A percentile compares a stretch with the other conserved stretches of the same genome.
Conservation (phyloP, 2,329 filamentous ascomycete species). For the Trichoderma asperellum region DNA sequence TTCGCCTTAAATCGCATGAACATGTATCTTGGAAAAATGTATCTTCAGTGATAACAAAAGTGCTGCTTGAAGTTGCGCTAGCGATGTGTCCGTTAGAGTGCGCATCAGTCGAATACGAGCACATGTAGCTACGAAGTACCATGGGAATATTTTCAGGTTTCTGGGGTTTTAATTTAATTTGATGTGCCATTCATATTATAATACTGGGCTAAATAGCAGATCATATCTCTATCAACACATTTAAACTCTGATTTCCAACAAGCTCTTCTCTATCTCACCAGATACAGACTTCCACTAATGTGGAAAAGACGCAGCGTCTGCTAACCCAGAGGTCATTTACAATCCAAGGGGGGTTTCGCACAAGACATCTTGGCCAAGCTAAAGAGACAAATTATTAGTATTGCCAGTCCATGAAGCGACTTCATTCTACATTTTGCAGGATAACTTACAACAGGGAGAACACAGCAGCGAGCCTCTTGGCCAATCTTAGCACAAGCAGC, state of each 20-base stretch:
- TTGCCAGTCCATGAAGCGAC: too few species aligned
- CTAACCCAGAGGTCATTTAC: not conserved
- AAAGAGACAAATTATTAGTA: not conserved
- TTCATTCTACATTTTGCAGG: too few species aligned
- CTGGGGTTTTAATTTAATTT: not conserved
- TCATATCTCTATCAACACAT: not conserved
- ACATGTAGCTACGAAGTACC: too few species aligned
- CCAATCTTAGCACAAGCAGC: not conserved
- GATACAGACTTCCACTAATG: too few species aligned
- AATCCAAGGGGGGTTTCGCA: conserved; percentile 1
- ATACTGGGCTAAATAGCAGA: not conserved
- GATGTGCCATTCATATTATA: not conserved
- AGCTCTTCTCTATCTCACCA: not conserved
- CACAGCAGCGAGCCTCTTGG: conserved; percentile 26
- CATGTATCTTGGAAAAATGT: too few species aligned
- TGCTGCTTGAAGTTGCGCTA: too few species aligned
- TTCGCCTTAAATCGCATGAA: too few species aligned
- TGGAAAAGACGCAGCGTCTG: not conserved
- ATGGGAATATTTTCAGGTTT: not conserved
- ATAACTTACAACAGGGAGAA: conserved; percentile 22
- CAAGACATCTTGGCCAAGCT: conserved; percentile 23
- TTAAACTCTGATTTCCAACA: not conserved
- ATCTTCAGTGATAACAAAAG: too few species aligned
- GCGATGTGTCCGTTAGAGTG: too few species aligned
- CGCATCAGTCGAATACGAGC: too few species aligned